Evolutionary conservation across 148 eudicot genomes (phyloP), one percentile per base, ranked within the genome.

Genomic region (Agrostemma githago): DNA sequence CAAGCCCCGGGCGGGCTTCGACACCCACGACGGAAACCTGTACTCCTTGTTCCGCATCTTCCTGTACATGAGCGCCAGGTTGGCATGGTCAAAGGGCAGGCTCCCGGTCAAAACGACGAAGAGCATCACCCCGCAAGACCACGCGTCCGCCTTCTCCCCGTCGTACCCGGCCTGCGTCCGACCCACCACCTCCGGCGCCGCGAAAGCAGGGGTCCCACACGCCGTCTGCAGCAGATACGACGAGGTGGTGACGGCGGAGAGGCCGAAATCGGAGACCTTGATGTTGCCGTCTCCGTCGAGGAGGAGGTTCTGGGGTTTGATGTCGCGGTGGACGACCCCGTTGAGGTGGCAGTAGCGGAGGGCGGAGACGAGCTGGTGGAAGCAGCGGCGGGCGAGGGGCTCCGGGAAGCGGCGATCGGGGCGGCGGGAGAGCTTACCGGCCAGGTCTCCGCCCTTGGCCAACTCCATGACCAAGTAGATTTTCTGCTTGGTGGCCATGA

Each of bases 101-200:
- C 46, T 72, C 0, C 98, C 98, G 0, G 87, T 73, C 38, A 92
- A 76, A 70, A 92, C 71, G 16, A 80, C 86, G 63, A 83, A 92
- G 54, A 92, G 71, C 9, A 92, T 85, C 0, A 92, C 88, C 17
- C 96, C 98, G 70, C 96, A 88, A 0, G 98, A 92, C 93, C 93
- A 92, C 2, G 96, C 90, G 57, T 92, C 98, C 1, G 93, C 90
- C 74, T 87, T 86, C 3, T 81, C 79, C 8, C 98, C 98, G 3
- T 92, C 90, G 62, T 90, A 92, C 1, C 91, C 95, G 37, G 62
- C 60, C 21, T 74, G 58, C 8, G 67, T 65, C 5, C 85, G 77
- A 14, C 82, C 73, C 4, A 90, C 77, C 0, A 92, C 85, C 76
- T 92, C 98, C 58, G 98, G 98, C 4, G 77, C 80, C 2, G 83